Evolutionary conservation across 768 basidiomycete genomes (phyloP), one percentile per base, ranked within the genome.

Genomic region (Kwoniella newhampshirensis): DNA sequence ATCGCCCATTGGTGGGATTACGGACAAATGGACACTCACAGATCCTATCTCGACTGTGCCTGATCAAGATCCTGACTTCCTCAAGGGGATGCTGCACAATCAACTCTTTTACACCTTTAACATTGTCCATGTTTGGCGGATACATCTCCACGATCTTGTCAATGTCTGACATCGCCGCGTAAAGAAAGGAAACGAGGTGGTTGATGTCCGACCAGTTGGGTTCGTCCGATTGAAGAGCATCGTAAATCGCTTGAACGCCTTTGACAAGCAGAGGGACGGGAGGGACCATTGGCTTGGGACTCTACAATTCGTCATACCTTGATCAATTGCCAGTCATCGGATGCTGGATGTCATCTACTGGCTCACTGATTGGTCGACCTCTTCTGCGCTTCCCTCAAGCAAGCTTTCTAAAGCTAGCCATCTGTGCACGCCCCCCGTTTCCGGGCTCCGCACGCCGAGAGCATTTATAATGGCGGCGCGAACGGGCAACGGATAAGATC

Each of bases 361-460:
- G 48, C 40, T 46, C 17, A 44, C 43, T 39, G 44, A 45, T 40
- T 18, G 8, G 13, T 37, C 21, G 8, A 46, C n/a, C 27, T 37
- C 32, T 12, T 8, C 23, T 2, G 51, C 13, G 23, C 37, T 43
- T 1, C 55, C 51, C 13, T 49, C 43, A 36, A 47, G 21, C 0
- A 62, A 41, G 6, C 20, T 46, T 36, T 51, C 56, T 30, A 57
- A 45, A 15, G 21, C 61, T 18, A 58, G 27, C 61, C 61, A 62
- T 26, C 56, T 44, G 15, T 45, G 11, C 5, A 62, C 27, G 17
- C 15, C 42, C 20, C 51, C 20, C 9, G 28, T 17, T 28, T 44
- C 46, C 5, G 15, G 6, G 17, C n/a, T 54, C 7, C 39, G 20
- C 26, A 58, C 51, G 4, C 51, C 56, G 37, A 62, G 30, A 20